Evolutionary conservation across 129 eudicot genomes (phyloP), one percentile per base, ranked within the genome.

Genomic region (Tagetes erecta): DNA sequence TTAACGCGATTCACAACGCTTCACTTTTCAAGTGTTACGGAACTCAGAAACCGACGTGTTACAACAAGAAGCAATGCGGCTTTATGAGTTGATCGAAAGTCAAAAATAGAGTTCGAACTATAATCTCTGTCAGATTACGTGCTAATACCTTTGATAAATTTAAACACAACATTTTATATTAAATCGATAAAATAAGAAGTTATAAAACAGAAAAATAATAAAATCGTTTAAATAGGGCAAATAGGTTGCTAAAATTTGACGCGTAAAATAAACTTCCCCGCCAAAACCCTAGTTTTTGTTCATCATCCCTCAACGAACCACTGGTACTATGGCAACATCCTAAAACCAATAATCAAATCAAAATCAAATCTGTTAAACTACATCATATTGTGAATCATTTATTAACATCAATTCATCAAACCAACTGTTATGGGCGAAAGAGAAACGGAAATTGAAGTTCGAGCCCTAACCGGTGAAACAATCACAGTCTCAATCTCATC

Each of bases 381-480:
- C 27, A 51, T 6, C 8, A 7, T 6, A 47, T 8, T 11, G 57
- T 6, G 41, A 75, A 64, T 65, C 35, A 12, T 8, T 31, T 6
- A 20, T 35, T 5, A 53, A 30, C 8, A 51, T 9, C 57, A 5
- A 57, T 4, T 62, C 31, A 74, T 42, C 40, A 5, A 59, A 20
- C 1, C 20, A 11, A 56, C 39, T 8, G 33, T 20, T 20, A 78
- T 71, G 83, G 75, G 53, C 33, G 86, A 83, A 31, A 67, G 4
- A 4, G 85, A 78, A 69, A 71, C 58, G 39, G 86, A 81, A 72
- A 89, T 92, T 34, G 76, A 83, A 75, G 81, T 92, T 53, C 81
- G 97, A 64, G 70, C 86, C 84, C 77, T 92, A 58, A 78, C 81
- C 14, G 97, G 97, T 8, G 94, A 87, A 82, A 77, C 91, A 7